phyloP scores from a whole-genome alignment of 768 basidiomycete species.

The Nevesoporus exiguus region DNA sequence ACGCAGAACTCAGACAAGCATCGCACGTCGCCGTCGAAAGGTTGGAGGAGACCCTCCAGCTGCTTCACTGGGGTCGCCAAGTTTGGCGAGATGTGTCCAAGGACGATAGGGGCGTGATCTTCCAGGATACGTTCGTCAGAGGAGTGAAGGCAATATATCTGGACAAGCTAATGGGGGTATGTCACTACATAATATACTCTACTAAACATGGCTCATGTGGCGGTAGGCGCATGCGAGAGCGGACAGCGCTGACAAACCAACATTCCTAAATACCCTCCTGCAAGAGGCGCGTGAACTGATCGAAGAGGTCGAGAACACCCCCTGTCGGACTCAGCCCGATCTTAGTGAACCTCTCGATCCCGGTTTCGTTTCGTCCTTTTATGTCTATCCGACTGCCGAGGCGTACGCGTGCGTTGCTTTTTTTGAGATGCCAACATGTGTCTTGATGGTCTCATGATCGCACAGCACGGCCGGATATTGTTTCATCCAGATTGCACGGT shows the following conservation, averaged over 20 bases:
- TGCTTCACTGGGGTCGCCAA: slow-evolving; percentile 4
- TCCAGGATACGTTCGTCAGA: slow-evolving; percentile 1
- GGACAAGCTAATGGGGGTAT: neutral
- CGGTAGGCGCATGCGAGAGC: neutral
- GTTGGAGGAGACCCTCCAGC: neutral
- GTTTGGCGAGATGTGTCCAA: neutral
- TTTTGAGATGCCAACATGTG: neutral
- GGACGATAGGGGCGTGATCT: neutral
- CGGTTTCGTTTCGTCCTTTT: slow-evolving; percentile 1
- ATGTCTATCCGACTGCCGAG: neutral
- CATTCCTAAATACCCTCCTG: neutral
- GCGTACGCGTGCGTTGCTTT: neutral
- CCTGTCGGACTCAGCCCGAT: neutral
- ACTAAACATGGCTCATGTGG: neutral
- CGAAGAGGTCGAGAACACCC: neutral
- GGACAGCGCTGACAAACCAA: neutral
- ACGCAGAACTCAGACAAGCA: neutral
- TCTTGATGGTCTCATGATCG: neutral
- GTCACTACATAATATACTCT: neutral
- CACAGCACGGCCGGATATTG: slow-evolving; percentile 1
- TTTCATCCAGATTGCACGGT: neutral
- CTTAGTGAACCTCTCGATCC: neutral
- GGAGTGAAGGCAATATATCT: neutral
- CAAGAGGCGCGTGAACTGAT: neutral
- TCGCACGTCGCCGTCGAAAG: neutral